These are phyloP conservation scores for Fusarium compactum DNA, from an alignment of 2,329 filamentous ascomycete species.

Conservation along the genomic window DNA sequence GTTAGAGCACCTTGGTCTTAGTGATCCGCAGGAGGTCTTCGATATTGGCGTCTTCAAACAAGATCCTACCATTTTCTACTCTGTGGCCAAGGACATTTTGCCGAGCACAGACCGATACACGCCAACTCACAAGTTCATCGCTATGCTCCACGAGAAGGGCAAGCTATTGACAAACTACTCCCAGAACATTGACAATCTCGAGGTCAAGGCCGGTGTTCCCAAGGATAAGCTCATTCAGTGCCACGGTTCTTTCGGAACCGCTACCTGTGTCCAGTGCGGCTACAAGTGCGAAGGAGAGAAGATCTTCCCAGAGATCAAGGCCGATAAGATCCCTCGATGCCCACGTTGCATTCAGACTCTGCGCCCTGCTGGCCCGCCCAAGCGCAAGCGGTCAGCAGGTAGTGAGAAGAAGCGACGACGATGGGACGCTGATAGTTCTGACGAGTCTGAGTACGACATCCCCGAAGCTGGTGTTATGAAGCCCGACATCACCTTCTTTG, in stretches of 20 bases:
- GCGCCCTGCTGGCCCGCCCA: constrained; percentile 47
- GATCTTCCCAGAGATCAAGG: constrained; percentile 84
- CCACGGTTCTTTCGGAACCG: constrained; percentile 94
- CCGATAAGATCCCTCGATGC: constrained; percentile 82
- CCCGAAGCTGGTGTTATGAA: constrained; percentile 86
- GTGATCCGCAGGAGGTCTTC: constrained; percentile 94
- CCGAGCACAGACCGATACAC: constrained; percentile 84
- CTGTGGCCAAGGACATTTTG: constrained; percentile 89
- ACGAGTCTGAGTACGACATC: constrained; percentile 65
- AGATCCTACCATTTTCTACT: constrained; percentile 91
- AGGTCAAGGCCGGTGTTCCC: constrained; percentile 84
- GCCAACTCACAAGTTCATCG: constrained; percentile 94
- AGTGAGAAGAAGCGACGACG: constrained; percentile 58
- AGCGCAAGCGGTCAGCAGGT: constrained; percentile 57
- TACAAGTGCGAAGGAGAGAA: constrained; percentile 78
- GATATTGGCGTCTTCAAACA: constrained; percentile 88
- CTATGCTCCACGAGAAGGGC: constrained; percentile 84
- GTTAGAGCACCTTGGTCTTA: constrained; percentile 79
- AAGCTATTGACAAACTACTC: constrained; percentile 98
- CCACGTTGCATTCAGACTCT: constrained; percentile 73
- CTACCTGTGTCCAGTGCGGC: constrained; percentile 86
- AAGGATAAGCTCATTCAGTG: constrained; percentile 91
- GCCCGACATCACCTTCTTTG: constrained; percentile 98
- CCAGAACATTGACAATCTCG: constrained; percentile 98
- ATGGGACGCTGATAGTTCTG: constrained; percentile 55